Evolutionary conservation across 371 early-diverging fungal genomes (phyloP), one percentile per base, ranked within the genome.

Genomic region (Lichtheimia hyalospora): DNA sequence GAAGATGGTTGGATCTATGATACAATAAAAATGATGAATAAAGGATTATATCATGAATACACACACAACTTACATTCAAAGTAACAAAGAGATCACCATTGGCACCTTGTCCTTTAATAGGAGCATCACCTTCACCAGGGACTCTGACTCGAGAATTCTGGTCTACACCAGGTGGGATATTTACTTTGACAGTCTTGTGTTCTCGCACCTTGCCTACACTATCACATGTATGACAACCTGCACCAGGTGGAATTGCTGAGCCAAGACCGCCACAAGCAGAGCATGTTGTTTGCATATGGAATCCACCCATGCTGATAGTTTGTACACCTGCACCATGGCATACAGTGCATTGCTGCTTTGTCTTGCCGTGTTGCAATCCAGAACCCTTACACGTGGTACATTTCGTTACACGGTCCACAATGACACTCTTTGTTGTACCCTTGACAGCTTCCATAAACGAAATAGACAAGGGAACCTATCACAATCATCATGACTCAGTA

Each of bases 321-420:
- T 90, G 87, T 52, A 87, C 86, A 41, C 98, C 98, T 6, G 91
- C 77, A 16, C 98, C 98, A 16, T 86, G 84, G 69, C 98, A 98
- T 3, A 74, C 69, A 27, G 69, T 63, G 63, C 97, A 96, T 8
- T 73, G 81, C 14, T 78, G 73, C 16, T 84, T 81, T 55, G 83
- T 82, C 51, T 85, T 82, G 13, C 94, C 95, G 27, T 72, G 70
- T 70, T 91, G 91, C 43, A 92, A 71, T 23, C 97, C 97, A 48
- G 63, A 66, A 2, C 96, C 97, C 48, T 81, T 67, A 63, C 96
- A 97, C 1, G 91, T 81, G 14, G 73, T 69, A 72, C 97, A 97
- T 16, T 73, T 74, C 4, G 80, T 73, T 34, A 94, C 78, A 13
- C 84, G 77, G 39, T 83, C 74, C 40, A 90, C 85, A 24, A 69